These are phyloP conservation scores for Erigeron canadensis DNA, from an alignment of 129 eudicot species.

Conservation along the genomic window DNA sequence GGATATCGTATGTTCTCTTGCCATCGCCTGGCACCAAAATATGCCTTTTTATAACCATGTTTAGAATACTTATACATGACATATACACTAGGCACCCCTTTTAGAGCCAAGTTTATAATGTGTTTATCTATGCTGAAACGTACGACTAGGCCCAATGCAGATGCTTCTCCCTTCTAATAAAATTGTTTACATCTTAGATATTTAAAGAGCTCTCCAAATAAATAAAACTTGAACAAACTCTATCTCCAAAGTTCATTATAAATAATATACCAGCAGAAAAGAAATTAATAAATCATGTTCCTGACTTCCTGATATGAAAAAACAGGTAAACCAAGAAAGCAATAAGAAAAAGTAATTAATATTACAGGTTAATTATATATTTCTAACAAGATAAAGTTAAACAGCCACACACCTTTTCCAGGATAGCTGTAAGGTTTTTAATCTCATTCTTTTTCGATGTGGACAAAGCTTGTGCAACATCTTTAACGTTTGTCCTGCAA, in stretches of 20 bases:
- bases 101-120: no score
- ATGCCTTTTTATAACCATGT: no score
- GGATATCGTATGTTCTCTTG: no score
- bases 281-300: no score
- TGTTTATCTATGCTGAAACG: neutral
- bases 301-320: neutral
- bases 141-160: neutral
- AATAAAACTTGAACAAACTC: neutral
- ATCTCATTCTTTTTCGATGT: conserved; percentile 55
- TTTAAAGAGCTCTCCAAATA: neutral
- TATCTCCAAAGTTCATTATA: neutral
- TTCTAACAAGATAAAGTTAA: neutral
- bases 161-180: neutral
- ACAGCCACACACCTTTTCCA: conserved; percentile 51
- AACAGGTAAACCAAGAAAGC: neutral
- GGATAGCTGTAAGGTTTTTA: conserved; percentile 41
- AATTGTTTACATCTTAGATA: neutral
- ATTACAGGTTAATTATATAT: neutral
- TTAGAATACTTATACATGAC: no score
- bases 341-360: neutral
- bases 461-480: conserved; percentile 39
- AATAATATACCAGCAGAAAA: neutral
- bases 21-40: no score
- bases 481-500: conserved; percentile 63
- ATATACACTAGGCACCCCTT: no score